Evolutionary conservation across 257 asterid species (phyloP), one percentile per base, ranked within the genome.

Genomic region (Nicotiana benthamiana): DNA sequence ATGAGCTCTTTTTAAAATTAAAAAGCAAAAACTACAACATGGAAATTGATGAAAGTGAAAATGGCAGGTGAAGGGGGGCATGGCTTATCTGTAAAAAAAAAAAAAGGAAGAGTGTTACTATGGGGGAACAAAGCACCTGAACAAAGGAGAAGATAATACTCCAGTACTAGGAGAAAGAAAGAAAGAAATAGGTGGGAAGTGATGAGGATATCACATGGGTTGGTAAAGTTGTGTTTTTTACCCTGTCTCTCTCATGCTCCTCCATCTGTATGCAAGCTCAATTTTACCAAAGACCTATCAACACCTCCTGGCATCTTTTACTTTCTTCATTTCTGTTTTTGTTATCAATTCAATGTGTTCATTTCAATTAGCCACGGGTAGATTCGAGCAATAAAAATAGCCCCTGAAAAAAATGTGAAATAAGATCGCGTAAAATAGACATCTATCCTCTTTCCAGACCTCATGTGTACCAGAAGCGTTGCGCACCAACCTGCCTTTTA

Each of bases 181-280:
- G 59, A 26, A 18, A 72, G 48, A 46, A 3, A 72, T 72, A 24
- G 54, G 78, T 46, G 78, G 61, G 61, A 22, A 72, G 40, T 48
- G 78, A 72, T 48, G 78, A 46, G 78, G 78, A 72, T 48, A 72
- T 48, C 78, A 24, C 78, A 46, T 72, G 78, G 78, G 60, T 24
- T 72, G 78, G 40, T 13, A 72, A 72, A 72, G 78, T 48, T 46
- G 22, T 72, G 61, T 72, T 24, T 24, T 72, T 72, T 3, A 72
- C 61, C 78, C 40, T 22, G 6, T 3, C 40, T 24, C 78, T 46
- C 26, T 13, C 59, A 43, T 72, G 57, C 68, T 62, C 36, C 16
- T 12, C 36, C 46, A 11, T 2, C 54, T 48, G 56, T 10, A 13
- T 40, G 17, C 56, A 24, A 26, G 9, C 34, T 43, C 13, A 43